Evolutionary conservation across 2,329 filamentous ascomycete species (phyloP), one percentile per base, ranked within the genome.

Genomic region (Truncatella angustata): DNA sequence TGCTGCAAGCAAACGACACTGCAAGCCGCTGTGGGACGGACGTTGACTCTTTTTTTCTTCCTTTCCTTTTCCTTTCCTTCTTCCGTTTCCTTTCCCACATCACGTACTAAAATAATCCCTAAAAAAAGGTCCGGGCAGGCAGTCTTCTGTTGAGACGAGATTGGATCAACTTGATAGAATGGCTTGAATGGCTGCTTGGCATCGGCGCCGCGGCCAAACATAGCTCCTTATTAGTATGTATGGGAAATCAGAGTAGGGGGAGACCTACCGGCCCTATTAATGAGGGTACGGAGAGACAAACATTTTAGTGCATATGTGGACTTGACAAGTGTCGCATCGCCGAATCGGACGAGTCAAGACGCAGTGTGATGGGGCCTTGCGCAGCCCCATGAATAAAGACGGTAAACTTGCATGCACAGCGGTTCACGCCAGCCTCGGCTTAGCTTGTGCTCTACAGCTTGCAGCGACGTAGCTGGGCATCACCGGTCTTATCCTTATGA

Each of bases 261-360:
- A 18, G 28, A 7, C 14, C 28, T 14, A 32, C 7, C 28, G 14
- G 28, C 28, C 28, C 28, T 32, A 32, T 14, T 32, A 14, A 14
- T 32, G 7, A 32, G 28, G 28, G 7, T 7, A 9, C 1, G 7
- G 7, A 32, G 28, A 32, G 14, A 32, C 6, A 37, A 49, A 39
- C 12, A 16, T 18, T n/a, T 34, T 39, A 49, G 34, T 2, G 21
- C 24, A 21, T 39, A 39, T n/a, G n/a, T n/a, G 23, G 20, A 24
- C 24, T 28, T 35, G 39, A 45, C 40, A 34, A 12, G 7, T 26
- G 40, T 32, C 49, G 42, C 24, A 18, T 44, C 16, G 18, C 34
- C 16, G 32, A 28, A 37, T 18, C 24, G 50, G 42, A 34, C 43
- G 42, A 47, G 50, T 46, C 50, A 46, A 42, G 20, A 52, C 45